Evolutionary conservation across 306 rosid genomes (phyloP).

Genomic region (Gastrolobium villosum): DNA sequence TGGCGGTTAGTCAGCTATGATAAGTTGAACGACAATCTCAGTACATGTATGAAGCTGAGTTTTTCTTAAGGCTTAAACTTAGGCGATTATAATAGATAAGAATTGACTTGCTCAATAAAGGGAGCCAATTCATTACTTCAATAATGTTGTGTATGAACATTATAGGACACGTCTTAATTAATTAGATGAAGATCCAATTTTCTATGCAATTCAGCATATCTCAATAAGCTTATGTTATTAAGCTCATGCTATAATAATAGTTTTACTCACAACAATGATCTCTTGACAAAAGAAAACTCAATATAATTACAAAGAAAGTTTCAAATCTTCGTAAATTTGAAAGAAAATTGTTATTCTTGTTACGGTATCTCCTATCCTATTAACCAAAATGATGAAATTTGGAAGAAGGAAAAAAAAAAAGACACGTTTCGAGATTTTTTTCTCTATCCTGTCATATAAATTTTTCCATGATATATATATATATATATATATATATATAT

Average conservation of each 20-base stretch:
- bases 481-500: too few relatives aligned
- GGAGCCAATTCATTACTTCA: neutral
- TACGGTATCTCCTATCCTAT: too few relatives aligned
- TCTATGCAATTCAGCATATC: neutral
- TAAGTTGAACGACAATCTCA: neutral
- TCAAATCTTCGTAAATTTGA: too few relatives aligned
- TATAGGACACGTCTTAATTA: neutral
- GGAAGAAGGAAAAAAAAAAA: too few relatives aligned
- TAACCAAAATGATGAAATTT: too few relatives aligned
- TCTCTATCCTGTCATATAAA: too few relatives aligned
- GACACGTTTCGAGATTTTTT: too few relatives aligned
- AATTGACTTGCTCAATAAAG: neutral
- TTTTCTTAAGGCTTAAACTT: neutral
- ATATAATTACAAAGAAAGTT: neutral
- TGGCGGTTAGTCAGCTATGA: neutral
- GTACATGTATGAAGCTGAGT: neutral
- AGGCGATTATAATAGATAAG: neutral
- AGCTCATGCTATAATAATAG: too few relatives aligned
- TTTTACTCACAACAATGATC: neutral
- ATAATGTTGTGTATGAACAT: too few relatives aligned
- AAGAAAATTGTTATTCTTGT: neutral
- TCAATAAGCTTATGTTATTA: neutral
- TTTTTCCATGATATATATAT: too few relatives aligned
- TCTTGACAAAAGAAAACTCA: neutral
- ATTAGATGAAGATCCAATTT: neutral